These are phyloP conservation scores for Rhizopus stolonifer DNA, from an alignment of 371 early-diverging fungal species.

Conservation along the genomic window DNA sequence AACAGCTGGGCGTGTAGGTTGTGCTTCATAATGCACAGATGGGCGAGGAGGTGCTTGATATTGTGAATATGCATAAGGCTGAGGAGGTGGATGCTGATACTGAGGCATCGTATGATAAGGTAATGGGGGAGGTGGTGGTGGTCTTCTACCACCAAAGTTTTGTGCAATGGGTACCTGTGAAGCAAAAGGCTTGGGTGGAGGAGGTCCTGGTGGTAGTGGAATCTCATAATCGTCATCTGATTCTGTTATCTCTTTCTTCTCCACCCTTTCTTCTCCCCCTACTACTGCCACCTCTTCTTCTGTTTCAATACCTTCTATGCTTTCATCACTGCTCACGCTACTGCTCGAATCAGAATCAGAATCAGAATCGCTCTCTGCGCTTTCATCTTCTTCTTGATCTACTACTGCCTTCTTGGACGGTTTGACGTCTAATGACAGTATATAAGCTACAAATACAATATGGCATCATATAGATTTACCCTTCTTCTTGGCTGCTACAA, in stretches of 20 bases:
- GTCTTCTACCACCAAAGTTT: background rate
- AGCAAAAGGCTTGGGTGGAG: slow-evolving; percentile 38
- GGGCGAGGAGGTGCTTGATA: slow-evolving; percentile 5
- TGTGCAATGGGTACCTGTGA: slow-evolving; percentile 16
- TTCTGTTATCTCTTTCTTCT: slow-evolving; percentile 20
- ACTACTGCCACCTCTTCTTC: slow-evolving; percentile 11
- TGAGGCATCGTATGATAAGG: slow-evolving; percentile 7
- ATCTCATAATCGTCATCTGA: slow-evolving; percentile 48
- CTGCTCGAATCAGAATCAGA: slow-evolving; percentile 13
- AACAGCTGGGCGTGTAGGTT: slow-evolving; percentile 8
- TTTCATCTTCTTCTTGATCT: slow-evolving; percentile 5
- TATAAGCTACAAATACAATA: background rate
- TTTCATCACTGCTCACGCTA: slow-evolving; percentile 10
- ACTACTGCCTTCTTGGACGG: background rate
- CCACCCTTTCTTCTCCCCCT: background rate
- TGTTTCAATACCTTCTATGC: slow-evolving; percentile 10
- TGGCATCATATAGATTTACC: slow-evolving; percentile 17
- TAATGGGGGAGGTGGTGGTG: slow-evolving; percentile 17
- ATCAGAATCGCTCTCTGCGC: slow-evolving; percentile 8
- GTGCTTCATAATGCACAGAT: slow-evolving; percentile 15
- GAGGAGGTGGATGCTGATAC: slow-evolving; percentile 10
- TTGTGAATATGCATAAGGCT: slow-evolving; percentile 3
- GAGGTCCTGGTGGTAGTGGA: slow-evolving; percentile 47
- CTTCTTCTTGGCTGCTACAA: slow-evolving; percentile 46
- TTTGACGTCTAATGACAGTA: slow-evolving; percentile 13